Conservation (phyloP, 1,284 basidiomycete species). For the Phylloboletellus chloephorus region DNA sequence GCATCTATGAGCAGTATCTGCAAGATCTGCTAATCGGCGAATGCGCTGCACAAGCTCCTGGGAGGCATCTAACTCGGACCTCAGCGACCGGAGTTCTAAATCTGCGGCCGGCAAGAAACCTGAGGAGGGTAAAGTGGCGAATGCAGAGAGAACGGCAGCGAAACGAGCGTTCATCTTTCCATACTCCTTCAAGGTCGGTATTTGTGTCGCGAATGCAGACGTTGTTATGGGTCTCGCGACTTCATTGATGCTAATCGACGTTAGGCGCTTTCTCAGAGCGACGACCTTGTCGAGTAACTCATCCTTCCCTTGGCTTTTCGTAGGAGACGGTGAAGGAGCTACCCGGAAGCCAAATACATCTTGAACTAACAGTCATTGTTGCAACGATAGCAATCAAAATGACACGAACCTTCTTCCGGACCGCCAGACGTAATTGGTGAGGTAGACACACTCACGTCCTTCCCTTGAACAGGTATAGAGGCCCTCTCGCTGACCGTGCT, state of each 20-base stretch:
- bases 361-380: conserved; percentile 20
- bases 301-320: conserved; percentile 33
- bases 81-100: conserved; percentile 56
- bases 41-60: conserved; percentile 46
- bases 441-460: not conserved
- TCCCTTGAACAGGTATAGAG: conserved; percentile 1
- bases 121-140: conserved; percentile 42
- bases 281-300: conserved; percentile 40
- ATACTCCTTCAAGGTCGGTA: conserved; percentile 49
- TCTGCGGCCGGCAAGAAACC: conserved; percentile 40
- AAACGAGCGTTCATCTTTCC: conserved; percentile 45
- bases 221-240: conserved; percentile 39
- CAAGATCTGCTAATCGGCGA: conserved; percentile 48
- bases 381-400: conserved; percentile 3
- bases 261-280: conserved; percentile 51
- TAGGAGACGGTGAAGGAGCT: conserved; percentile 30
- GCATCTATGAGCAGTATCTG: conserved; percentile 46
- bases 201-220: conserved; percentile 36
- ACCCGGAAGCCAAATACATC: conserved; percentile 55
- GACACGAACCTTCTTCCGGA: conserved; percentile 25
- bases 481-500: not conserved
- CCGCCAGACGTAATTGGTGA: not conserved
- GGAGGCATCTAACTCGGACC: conserved; percentile 51
- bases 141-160: conserved; percentile 41
- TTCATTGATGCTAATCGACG: conserved; percentile 55